Base-by-base conservation (phyloP, 1,284 basidiomycete species). In the Taiwanofungus camphoratus region DNA sequence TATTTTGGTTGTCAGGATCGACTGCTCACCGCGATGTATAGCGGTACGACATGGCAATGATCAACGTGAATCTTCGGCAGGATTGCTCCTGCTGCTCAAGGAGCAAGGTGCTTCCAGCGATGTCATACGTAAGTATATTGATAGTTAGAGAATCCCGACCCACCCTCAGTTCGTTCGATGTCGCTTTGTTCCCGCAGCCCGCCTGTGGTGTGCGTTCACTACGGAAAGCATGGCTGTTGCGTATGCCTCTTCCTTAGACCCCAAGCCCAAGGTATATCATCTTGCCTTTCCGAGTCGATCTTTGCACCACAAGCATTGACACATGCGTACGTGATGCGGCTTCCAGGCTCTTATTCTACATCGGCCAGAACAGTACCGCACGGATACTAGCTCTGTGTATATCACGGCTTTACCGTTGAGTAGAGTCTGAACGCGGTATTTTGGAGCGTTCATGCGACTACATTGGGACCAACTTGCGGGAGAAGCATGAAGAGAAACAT, bases 201-300 rank as follows among this genome's bases (percentile, higher is more conserved):
- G 82, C 27, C 60, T 87, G 26, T 88, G 83, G 82, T 87, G 86
- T 56, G 83, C 78, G 27, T 89, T 89, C 64, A 88, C 86, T 8
- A 81, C 86, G n/a, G 67, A 76, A 22, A 85, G 81, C 58, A 87
- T 89, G 84, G 82, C 85, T 0, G 67, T 88, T 39, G 85, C 73
- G 26, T 85, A 82, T 52, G 73, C 74, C 6, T 77, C 79, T 18
- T 70, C 75, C 31, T 53, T 56, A 34, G 62, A 68, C 32, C 64
- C 68, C 21, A 74, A 70, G 55, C 75, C 81, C 19, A 77, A 74
- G 69, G 84, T 81, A 61, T 41, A 64, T 27, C 31, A 38, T 22
- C 13, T 15, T 20, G n/a, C n/a, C n/a, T n/a, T n/a, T n/a, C n/a
- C n/a, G n/a, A n/a, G n/a, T n/a, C n/a, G n/a, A n/a, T n/a, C 31